These are phyloP conservation scores for Astragalus glycyphyllos DNA, from an alignment of 306 rosid genomes.

Conservation along the genomic window DNA sequence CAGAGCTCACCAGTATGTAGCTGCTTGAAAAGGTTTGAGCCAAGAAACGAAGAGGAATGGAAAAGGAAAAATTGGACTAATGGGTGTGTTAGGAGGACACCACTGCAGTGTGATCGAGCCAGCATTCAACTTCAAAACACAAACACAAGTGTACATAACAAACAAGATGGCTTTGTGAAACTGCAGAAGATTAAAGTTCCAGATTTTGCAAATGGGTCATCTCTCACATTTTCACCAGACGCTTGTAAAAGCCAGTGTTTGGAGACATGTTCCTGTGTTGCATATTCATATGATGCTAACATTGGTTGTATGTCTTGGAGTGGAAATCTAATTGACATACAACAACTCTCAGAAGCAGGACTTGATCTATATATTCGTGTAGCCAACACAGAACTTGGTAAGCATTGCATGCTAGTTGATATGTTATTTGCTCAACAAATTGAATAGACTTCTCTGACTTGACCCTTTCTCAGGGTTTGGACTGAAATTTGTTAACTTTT, in stretches of 20 bases:
- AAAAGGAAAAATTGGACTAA: conserved; percentile 37
- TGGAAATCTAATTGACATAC: conserved; percentile 31
- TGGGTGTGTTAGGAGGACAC: conserved; percentile 51
- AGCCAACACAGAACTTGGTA: conserved; percentile 37
- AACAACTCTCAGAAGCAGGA: conserved; percentile 6
- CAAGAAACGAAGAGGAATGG: conserved; percentile 52
- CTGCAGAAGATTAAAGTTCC: conserved; percentile 49
- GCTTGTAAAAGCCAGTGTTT: conserved; percentile 35
- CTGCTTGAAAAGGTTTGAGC: conserved; percentile 56
- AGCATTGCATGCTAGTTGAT: not conserved
- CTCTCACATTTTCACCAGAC: not conserved
- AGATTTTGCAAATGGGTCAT: not conserved
- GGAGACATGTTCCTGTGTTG: conserved; percentile 44
- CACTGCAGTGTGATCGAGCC: conserved; percentile 33
- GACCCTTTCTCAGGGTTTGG: not conserved
- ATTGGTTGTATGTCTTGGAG: conserved; percentile 47
- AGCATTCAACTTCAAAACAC: not conserved
- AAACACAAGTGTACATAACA: not conserved
- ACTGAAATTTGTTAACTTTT: not conserved
- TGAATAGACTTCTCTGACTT: not conserved
- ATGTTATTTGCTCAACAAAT: not conserved
- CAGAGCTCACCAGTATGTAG: conserved; percentile 42
- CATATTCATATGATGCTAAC: conserved; percentile 32
- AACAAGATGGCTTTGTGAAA: conserved; percentile 45
- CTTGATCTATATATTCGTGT: conserved; percentile 42